Evolutionary conservation across 495 filamentous ascomycete species (phyloP).

Genomic region (Pseudoneurospora amorphoporcata): DNA sequence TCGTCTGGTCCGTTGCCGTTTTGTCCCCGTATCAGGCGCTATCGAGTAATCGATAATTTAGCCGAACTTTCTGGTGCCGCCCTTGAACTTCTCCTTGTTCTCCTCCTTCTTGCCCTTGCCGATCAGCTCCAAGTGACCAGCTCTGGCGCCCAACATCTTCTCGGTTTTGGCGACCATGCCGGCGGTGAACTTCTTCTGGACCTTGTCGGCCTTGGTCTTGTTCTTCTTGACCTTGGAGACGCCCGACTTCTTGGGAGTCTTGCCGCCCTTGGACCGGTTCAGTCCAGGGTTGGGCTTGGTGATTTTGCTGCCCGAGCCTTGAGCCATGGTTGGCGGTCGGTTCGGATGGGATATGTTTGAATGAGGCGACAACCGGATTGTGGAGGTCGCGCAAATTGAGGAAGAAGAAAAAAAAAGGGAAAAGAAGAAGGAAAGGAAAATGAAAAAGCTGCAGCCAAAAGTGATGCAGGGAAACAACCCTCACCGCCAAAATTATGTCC

Average conservation of each 20-base stretch:
- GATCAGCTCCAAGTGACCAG: constrained; percentile 39
- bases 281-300: constrained; percentile 16
- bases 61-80: constrained; percentile 39
- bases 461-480: background rate
- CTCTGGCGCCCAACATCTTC: constrained; percentile 35
- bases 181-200: constrained; percentile 30
- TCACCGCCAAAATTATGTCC: background rate
- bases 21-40: background rate
- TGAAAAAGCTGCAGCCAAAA: background rate
- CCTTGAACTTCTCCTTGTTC: constrained; percentile 24
- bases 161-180: constrained; percentile 36
- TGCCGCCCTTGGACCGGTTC: constrained; percentile 16
- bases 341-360: background rate
- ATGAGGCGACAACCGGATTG: background rate
- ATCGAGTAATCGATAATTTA: constrained; percentile 10
- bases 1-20: background rate
- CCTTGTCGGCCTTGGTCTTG: constrained; percentile 32
- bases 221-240: constrained; percentile 27
- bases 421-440: background rate
- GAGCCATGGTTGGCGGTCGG: constrained; percentile 25
- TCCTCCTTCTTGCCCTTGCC: constrained; percentile 34
- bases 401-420: background rate
- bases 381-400: background rate
- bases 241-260: constrained; percentile 22
- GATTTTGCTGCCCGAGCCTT: constrained; percentile 33